These are phyloP conservation scores for Cystoderma amianthinum DNA, from an alignment of 768 basidiomycete species.

Conservation along the genomic window DNA sequence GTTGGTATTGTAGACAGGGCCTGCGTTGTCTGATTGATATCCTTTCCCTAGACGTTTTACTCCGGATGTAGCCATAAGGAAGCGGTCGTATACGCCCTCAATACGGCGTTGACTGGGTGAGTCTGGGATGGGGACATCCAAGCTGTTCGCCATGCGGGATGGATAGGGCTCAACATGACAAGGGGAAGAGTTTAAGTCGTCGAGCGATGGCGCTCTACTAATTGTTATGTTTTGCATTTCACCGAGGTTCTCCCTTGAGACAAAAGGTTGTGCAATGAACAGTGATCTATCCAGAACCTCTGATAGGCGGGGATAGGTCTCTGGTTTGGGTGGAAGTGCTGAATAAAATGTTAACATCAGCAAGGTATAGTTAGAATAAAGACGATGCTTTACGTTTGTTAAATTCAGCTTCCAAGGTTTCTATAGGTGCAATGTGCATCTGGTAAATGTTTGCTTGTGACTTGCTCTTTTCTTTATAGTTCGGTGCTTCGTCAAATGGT, in stretches of 20 bases:
- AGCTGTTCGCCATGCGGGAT: conserved; percentile 29
- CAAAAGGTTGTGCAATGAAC: conserved; percentile 52
- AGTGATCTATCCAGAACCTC: conserved; percentile 62
- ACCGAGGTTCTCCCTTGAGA: conserved; percentile 30
- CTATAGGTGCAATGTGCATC: conserved; percentile 60
- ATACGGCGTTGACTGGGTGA: conserved; percentile 53
- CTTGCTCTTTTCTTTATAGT: conserved; percentile 57
- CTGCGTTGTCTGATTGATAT: conserved; percentile 65
- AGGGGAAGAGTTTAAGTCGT: conserved; percentile 57
- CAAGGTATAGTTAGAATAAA: not conserved
- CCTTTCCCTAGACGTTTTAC: conserved; percentile 78
- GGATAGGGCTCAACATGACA: conserved; percentile 63
- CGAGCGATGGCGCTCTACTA: conserved; percentile 26
- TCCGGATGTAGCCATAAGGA: conserved; percentile 76
- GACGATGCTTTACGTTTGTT: conserved; percentile 42
- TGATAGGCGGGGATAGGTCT: conserved; percentile 52
- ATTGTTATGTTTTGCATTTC: conserved; percentile 18
- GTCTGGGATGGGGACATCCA: conserved; percentile 31
- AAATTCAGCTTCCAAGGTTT: conserved; percentile 58
- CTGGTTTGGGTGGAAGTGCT: conserved; percentile 26
- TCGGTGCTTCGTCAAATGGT: no score
- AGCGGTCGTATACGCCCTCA: conserved; percentile 76
- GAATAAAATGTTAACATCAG: conserved; percentile 14
- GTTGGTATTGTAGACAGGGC: conserved; percentile 28
- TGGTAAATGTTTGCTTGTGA: conserved; percentile 59